Percentiles rank a stretch among this genome's conserved stretches.
Evolutionary conservation across 441 rosid genomes (phyloP).

Genomic region (Dalechampia spathulata): DNA sequence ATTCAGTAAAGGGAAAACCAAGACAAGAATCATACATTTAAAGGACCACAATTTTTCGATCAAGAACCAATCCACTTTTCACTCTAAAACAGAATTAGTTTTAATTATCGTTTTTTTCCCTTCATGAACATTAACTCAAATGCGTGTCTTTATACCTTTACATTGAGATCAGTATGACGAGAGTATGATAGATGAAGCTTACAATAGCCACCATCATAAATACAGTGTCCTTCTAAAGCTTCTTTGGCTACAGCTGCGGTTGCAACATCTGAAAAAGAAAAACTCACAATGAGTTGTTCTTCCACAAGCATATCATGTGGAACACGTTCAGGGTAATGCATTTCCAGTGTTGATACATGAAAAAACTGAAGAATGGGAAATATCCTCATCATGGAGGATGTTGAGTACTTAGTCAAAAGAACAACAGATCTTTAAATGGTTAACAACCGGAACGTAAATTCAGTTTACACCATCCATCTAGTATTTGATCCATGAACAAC

Average conservation of each 20-base stretch:
- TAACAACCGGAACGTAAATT: background rate
- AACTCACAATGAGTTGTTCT: background rate
- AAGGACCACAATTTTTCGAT: constrained; percentile 32
- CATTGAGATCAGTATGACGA: constrained; percentile 99
- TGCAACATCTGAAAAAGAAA: constrained; percentile 52
- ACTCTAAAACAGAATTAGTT: constrained; percentile 30
- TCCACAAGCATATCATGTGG: no score
- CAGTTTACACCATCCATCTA: background rate
- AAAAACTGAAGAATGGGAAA: no score
- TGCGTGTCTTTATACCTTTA: constrained; percentile 86
- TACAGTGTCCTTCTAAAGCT: constrained; percentile 98
- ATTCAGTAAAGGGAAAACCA: constrained; percentile 17
- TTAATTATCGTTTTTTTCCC: constrained; percentile 22
- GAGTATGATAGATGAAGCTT: constrained; percentile 99
- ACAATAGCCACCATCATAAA: constrained; percentile 99
- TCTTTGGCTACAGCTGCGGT: constrained; percentile 88
- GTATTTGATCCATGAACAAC: constrained; percentile 7
- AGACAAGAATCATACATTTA: constrained; percentile 49
- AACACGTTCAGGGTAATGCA: no score
- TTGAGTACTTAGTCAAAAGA: no score
- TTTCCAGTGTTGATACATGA: no score
- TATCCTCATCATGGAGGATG: no score
- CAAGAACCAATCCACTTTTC: constrained; percentile 34
- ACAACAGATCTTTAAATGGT: no score
- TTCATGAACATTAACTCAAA: constrained; percentile 52